Percentiles rank a stretch among this genome's conserved stretches.
Evolutionary conservation across 1,139 yeast genomes (phyloP).

Genomic region (Meyerozyma sp.): DNA sequence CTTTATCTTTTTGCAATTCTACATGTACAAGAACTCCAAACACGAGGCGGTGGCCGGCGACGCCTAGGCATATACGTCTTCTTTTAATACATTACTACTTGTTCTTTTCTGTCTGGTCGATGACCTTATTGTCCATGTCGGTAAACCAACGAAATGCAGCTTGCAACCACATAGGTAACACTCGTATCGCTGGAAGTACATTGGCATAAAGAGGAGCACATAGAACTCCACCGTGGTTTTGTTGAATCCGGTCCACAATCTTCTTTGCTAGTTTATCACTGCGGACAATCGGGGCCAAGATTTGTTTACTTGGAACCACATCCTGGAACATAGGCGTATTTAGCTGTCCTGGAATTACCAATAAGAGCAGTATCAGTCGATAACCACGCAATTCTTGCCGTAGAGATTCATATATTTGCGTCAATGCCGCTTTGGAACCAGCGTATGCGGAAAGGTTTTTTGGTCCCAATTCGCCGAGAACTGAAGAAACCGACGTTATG

Average conservation of each 20-base stretch:
- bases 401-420: conserved; percentile 56
- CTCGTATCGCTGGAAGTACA: conserved; percentile 47
- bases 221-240: conserved; percentile 50
- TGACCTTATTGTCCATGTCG: conserved; percentile 43
- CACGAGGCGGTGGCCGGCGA: conserved; percentile 6
- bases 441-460: conserved; percentile 59
- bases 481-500: conserved; percentile 62
- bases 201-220: conserved; percentile 58
- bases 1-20: conserved; percentile 60
- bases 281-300: conserved; percentile 60
- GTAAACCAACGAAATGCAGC: conserved; percentile 45
- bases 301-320: conserved; percentile 50
- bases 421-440: conserved; percentile 60
- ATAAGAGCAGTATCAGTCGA: conserved; percentile 33
- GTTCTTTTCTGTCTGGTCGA: conserved; percentile 1
- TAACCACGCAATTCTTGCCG: conserved; percentile 38
- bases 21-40: conserved; percentile 40
- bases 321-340: conserved; percentile 59
- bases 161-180: conserved; percentile 47
- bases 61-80: background rate
- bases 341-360: conserved; percentile 66
- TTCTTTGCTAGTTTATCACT: conserved; percentile 35
- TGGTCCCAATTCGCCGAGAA: conserved; percentile 70
- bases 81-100: background rate
- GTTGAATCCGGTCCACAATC: conserved; percentile 35